Conservation (phyloP, 176 grass and related monocot species). For the Avena insularis region DNA sequence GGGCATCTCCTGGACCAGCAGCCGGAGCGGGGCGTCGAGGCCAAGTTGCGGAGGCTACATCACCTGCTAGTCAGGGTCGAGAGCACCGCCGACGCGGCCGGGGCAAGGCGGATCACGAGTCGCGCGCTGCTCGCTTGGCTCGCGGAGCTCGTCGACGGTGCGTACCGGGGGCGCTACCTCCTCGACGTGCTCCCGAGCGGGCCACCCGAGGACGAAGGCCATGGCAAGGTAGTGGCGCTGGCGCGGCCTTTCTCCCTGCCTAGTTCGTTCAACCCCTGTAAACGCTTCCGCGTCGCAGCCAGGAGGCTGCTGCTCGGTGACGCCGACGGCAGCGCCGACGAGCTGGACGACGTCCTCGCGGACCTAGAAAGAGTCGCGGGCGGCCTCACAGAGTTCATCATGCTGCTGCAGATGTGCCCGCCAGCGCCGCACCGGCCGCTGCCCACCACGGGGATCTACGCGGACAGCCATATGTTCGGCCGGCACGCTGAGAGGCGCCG, state of each 20-base stretch:
- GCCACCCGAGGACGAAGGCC: not conserved
- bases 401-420: conserved; percentile 35
- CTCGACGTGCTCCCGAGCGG: not conserved
- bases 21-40: not conserved
- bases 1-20: not conserved
- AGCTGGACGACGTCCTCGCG: not conserved
- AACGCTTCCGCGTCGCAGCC: conserved; percentile 34
- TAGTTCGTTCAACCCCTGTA: conserved; percentile 31
- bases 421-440: conserved; percentile 26
- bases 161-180: conserved; percentile 17
- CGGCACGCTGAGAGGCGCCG: conserved; percentile 18
- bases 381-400: conserved; percentile 24
- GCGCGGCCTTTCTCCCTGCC: not conserved
- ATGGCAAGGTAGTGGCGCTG: not conserved
- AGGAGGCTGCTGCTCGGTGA: not conserved
- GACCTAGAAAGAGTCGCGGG: conserved; percentile 10
- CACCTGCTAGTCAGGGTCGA: conserved; percentile 18
- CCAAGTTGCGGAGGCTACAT: conserved; percentile 4
- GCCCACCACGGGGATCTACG: conserved; percentile 29
- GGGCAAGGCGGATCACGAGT: not conserved
- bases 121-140: conserved; percentile 29
- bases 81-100: conserved; percentile 1
- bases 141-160: not conserved
- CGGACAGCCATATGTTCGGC: conserved; percentile 30
- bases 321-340: not conserved